A percentile compares a stretch with the other conserved stretches of the same genome.
These are phyloP conservation scores for Candida gorgasii DNA, from an alignment of 805 yeast genomes.

Conservation along the genomic window DNA sequence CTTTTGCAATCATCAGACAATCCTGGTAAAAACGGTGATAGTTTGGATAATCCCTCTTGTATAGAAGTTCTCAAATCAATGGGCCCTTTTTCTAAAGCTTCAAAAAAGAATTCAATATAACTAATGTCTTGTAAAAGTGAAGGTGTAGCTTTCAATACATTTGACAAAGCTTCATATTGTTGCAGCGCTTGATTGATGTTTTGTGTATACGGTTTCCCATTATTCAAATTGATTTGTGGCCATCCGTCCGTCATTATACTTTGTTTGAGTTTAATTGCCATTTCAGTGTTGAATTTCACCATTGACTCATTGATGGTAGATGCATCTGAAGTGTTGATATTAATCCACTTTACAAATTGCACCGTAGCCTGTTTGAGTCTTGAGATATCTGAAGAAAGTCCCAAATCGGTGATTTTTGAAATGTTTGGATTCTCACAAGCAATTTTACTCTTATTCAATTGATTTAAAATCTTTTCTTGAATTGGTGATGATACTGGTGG, in stretches of 20 bases:
- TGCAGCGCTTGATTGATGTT: constrained; percentile 51
- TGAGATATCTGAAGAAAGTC: constrained; percentile 55
- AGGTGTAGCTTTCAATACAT: constrained; percentile 51
- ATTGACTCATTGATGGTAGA: constrained; percentile 15
- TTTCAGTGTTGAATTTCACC: constrained; percentile 37
- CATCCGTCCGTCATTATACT: constrained; percentile 59
- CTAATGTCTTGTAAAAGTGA: constrained; percentile 47
- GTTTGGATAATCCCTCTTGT: constrained; percentile 66
- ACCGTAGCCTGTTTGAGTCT: constrained; percentile 59
- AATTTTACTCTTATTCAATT: constrained; percentile 51
- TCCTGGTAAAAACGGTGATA: constrained; percentile 49
- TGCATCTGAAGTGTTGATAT: constrained; percentile 19
- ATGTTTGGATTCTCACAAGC: constrained; percentile 48
- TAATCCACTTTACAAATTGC: constrained; percentile 64
- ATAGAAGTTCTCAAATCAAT: constrained; percentile 64
- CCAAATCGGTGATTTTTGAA: constrained; percentile 54
- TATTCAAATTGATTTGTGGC: constrained; percentile 47
- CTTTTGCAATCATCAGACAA: constrained; percentile 40
- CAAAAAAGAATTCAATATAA: constrained; percentile 65
- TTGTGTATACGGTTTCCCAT: constrained; percentile 35
- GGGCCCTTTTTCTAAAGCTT: constrained; percentile 65
- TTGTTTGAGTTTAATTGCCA: constrained; percentile 55
- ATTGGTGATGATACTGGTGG: constrained; percentile 57
- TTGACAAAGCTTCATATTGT: constrained; percentile 80
- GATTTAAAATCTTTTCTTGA: constrained; percentile 56